Conservation (phyloP, 1,284 basidiomycete species). For the Stereum hirsutum region DNA sequence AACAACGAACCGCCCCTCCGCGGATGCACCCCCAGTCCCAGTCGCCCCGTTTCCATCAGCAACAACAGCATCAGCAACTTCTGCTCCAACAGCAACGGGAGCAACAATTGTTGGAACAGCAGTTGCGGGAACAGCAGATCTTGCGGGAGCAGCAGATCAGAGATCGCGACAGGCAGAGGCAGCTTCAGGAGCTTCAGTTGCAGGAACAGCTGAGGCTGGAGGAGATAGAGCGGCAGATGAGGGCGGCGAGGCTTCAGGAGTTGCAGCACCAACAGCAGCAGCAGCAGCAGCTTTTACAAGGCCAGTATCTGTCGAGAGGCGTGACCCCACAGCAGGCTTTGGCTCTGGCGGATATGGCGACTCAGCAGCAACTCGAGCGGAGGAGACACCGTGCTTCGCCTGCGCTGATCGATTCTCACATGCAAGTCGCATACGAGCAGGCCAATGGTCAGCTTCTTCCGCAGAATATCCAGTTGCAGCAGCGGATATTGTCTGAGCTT, state of each 20-base stretch:
- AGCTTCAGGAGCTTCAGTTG: slow-evolving; percentile 34
- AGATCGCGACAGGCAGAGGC: slow-evolving; percentile 19
- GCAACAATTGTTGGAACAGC: slow-evolving; percentile 31
- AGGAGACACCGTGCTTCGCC: slow-evolving; percentile 42
- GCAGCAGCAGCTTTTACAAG: slow-evolving; percentile 28
- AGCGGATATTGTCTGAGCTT: slow-evolving; percentile 62
- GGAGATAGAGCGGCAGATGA: slow-evolving; percentile 48
- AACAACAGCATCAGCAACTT: slow-evolving; percentile 45
- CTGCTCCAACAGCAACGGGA: slow-evolving; percentile 19
- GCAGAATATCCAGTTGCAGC: slow-evolving; percentile 62
- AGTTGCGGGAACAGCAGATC: slow-evolving; percentile 48
- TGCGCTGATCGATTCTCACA: slow-evolving; percentile 25
- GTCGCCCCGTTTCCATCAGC: slow-evolving; percentile 57
- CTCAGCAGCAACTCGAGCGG: slow-evolving; percentile 29
- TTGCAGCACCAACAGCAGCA: slow-evolving; percentile 38
- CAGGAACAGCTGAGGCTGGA: slow-evolving; percentile 50
- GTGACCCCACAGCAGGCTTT: slow-evolving; percentile 33
- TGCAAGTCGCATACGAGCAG: slow-evolving; percentile 33
- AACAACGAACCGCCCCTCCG: slow-evolving; percentile 40
- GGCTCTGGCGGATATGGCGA: slow-evolving; percentile 26
- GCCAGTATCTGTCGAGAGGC: slow-evolving; percentile 14
- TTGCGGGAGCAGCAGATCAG: slow-evolving; percentile 32
- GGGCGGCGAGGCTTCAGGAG: slow-evolving; percentile 37
- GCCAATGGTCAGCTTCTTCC: slow-evolving; percentile 39
- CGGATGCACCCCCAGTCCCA: slow-evolving; percentile 63